Base-by-base conservation (phyloP, 2,329 filamentous ascomycete species). In the Aurifilum marmelostoma region DNA sequence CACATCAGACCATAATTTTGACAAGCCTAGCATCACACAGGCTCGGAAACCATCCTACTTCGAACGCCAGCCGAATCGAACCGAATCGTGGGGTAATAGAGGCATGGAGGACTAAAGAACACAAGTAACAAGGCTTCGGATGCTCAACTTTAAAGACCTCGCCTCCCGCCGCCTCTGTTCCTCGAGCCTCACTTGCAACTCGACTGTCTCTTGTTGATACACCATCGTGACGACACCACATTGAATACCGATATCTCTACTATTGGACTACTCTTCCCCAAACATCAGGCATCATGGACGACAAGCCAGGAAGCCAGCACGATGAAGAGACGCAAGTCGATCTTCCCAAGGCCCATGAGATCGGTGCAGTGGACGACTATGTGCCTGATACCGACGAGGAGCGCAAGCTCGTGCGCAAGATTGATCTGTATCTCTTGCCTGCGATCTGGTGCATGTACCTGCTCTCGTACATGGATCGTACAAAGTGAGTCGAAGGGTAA, bases 381-480 rank as follows among this genome's bases (percentile, higher is more conserved):
- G 65, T 67, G 3, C 61, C 68, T 11, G 65, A 69, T 18, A 70
- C 54, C 6, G 56, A 65, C 9, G 69, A 70, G 47, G 69, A 70
- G 58, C 54, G 58, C 21, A 67, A 63, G 39, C 66, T 70, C 5
- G 69, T 68, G 1, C 69, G 66, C 14, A 83, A 83, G 76, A 77
- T 82, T 37, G 81, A 83, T 70, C 71, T 80, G 3, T 75, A 76
- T 67, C 75, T 83, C 66, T 79, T 78, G 54, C 81, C 81, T 0
- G 76, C 79, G 27, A 75, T 83, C 27, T 81, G 80, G 65, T 61
- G 81, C 59, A 77, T 83, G 63, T 82, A 81, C 71, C 75, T 79
- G 65, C 76, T 82, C 73, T 80, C 80, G 3, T 82, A 81, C 67
- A 74, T 82, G 27, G 81, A 83, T 52, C 78, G 81, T 32, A 81